Evolutionary conservation across 805 yeast genomes (phyloP), one percentile per base, ranked within the genome.

Genomic region (Blastobotrys robertii): DNA sequence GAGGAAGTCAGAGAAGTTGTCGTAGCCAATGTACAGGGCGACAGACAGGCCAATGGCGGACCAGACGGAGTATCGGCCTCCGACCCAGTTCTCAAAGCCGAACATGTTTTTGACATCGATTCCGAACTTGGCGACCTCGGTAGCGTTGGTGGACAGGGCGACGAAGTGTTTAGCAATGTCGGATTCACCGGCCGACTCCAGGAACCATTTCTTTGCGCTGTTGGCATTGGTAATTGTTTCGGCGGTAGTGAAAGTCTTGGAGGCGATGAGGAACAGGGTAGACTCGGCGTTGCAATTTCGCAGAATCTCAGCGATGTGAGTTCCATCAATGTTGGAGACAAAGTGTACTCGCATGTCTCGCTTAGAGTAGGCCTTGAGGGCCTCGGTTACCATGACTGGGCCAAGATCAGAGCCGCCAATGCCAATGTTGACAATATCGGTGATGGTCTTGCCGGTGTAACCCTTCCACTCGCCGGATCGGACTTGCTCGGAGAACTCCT

Each of bases 11-110:
- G 84, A 90, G 59, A 92, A 92, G 76, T 87, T 84, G 51, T 92
- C 97, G 66, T 64, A 92, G 53, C 99, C 99, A 64, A 92, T 81
- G 77, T 83, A 92, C 55, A 92, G 69, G 57, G 95, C 94, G 50
- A 92, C 90, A 25, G 96, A 84, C 56, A 92, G 77, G 49, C 99
- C 99, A 65, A 92, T 92, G 50, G 98, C 94, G 35, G 95, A 84
- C 99, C 99, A 92, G 49, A 92, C 98, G n/a, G 98, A 92, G 80
- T 92, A 92, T 69, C 99, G 83, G 63, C 99, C 99, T 62, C 99
- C 99, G 52, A 92, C 99, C 98, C 98, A 92, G 70, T 72, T 81
- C 66, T 88, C 96, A 60, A 92, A 92, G 51, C 94, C 97, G 68
- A 92, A 92, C 99, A 92, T 92, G 75, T 92, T 92, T 65, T 79